These are phyloP conservation scores for Lactarius quietus DNA, from an alignment of 768 basidiomycete species.

Conservation along the genomic window DNA sequence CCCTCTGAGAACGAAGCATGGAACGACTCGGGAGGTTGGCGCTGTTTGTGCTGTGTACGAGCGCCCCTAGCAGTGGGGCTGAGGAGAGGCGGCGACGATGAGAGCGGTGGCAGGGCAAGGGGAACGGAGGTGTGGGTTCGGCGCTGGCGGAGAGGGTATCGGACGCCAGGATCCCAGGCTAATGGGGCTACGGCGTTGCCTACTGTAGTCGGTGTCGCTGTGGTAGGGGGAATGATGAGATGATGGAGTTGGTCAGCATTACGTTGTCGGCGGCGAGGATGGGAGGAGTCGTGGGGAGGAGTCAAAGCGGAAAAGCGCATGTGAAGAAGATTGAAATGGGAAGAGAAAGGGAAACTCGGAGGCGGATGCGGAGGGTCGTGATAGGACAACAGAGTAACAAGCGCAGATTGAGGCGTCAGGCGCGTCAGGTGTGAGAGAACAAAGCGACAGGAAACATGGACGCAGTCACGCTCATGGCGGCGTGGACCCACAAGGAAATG, in stretches of 20 bases:
- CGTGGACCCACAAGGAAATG: neutral
- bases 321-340: neutral
- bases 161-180: conserved; percentile 16
- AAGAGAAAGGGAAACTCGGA: conserved; percentile 10
- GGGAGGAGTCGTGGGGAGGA: neutral
- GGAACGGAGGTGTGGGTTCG: neutral
- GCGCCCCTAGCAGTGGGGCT: neutral
- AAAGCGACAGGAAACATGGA: neutral
- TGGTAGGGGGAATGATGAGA: neutral
- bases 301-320: conserved; percentile 7
- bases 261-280: neutral
- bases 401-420: too few species aligned
- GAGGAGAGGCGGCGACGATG: conserved; percentile 1
- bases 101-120: neutral
- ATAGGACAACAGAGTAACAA: neutral
- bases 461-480: neutral
- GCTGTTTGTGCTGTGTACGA: conserved; percentile 5
- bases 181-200: neutral
- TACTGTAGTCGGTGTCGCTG: neutral
- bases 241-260: conserved; percentile 19
- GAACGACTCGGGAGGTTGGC: neutral
- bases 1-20: neutral
- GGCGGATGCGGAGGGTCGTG: conserved; percentile 3
- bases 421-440: neutral
- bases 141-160: neutral